A percentile compares a stretch with the other conserved stretches of the same genome.
These are phyloP conservation scores for Cicer chorassanicum DNA, from an alignment of 306 rosid species.

Conservation along the genomic window DNA sequence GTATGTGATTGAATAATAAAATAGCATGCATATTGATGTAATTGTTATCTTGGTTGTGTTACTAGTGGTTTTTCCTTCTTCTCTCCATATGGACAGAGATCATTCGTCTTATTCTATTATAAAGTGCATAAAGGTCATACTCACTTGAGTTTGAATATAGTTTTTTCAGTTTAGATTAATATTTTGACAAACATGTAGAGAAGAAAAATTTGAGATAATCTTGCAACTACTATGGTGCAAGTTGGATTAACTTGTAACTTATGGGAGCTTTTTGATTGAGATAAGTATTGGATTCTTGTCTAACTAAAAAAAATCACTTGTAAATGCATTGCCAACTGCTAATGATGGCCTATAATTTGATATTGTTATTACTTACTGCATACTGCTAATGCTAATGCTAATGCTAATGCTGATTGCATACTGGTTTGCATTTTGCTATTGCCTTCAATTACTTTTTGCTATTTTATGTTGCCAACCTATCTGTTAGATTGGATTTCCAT, in stretches of 20 bases:
- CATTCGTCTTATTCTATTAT: background rate
- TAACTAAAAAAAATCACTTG: background rate
- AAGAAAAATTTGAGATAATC: background rate
- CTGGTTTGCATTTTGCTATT: too few relatives aligned
- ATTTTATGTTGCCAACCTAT: too few relatives aligned
- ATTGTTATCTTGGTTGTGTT: background rate
- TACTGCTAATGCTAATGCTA: too few relatives aligned
- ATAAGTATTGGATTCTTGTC: background rate
- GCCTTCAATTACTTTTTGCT: too few relatives aligned
- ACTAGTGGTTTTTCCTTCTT: background rate
- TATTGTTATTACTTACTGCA: too few relatives aligned
- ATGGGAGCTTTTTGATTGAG: background rate
- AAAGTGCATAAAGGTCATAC: background rate
- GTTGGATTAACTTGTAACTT: background rate
- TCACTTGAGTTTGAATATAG: background rate
- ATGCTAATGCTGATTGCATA: too few relatives aligned
- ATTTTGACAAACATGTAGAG: background rate
- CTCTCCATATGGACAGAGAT: background rate
- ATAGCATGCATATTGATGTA: background rate
- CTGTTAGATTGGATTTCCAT: too few relatives aligned
- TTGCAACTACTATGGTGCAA: background rate
- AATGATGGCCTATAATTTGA: too few relatives aligned
- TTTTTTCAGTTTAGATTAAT: background rate
- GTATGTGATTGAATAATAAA: slow-evolving; percentile 1
- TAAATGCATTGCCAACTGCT: too few relatives aligned